Evolutionary conservation across 305 asterid genomes (phyloP), one percentile per base, ranked within the genome.

Genomic region (Rubia peregrina): DNA sequence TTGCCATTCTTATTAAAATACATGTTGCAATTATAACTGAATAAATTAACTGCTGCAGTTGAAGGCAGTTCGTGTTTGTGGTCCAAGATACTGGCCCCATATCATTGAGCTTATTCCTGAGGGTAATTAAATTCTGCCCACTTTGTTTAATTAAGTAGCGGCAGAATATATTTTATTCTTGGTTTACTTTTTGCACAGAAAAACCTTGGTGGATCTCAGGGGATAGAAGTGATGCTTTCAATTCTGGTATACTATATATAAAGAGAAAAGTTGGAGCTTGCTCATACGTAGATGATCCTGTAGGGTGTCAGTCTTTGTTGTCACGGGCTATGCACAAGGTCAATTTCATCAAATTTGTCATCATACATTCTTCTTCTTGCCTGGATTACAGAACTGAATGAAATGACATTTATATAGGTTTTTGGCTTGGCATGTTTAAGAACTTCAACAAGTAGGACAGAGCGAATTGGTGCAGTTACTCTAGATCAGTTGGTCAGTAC

Each of bases 31-130:
- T 51, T 16, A 10, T 41, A 13, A n/a, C n/a, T 7, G 22, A 43
- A 26, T 61, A 67, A 51, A 79, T 80, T 64, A 67, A 79, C 60
- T 73, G 68, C 73, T 78, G 81, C 87, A 94, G 99, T 83, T 94
- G 81, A 94, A 94, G 84, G 74, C 90, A 64, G 96, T 94, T 78
- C 91, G 93, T 70, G 96, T 94, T 67, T 94, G 99, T 85, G 99
- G 99, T 77, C 99, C 99, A 77, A 95, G 99, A 65, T 94, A 94
- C 82, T 94, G 99, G 99, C 88, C 99, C 78, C 96, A 91, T 80
- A 87, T 85, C 70, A 85, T 94, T 59, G 88, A 91, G 77, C 95
- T 89, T 80, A 81, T 59, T 74, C 97, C 97, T 60, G 80, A 88
- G 80, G 96, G 99, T 94, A 84, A 78, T 51, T 67, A 48, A 48